A percentile compares a stretch with the other conserved stretches of the same genome.
phyloP scores from a whole-genome alignment of 768 basidiomycete genomes.

The Collybia sp. region DNA sequence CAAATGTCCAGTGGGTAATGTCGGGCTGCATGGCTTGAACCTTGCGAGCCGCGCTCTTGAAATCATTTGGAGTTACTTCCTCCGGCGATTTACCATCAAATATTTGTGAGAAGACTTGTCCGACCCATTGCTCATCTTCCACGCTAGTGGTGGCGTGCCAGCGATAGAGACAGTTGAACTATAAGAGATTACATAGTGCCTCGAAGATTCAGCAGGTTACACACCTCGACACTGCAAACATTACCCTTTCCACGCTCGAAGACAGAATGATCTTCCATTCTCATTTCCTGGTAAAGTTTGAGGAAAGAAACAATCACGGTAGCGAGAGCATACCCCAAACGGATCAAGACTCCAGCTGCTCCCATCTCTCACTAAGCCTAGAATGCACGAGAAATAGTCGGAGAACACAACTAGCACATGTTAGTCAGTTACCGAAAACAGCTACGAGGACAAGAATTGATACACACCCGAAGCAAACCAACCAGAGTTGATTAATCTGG shows the following conservation, averaged over 20 bases:
- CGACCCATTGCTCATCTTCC: conserved; percentile 70
- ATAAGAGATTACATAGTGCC: background rate
- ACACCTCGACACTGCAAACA: conserved; percentile 75
- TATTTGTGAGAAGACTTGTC: conserved; percentile 37
- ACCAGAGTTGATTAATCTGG: conserved; percentile 71
- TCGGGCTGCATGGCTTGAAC: conserved; percentile 38
- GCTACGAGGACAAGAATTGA: conserved; percentile 1
- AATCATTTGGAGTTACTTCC: conserved; percentile 40
- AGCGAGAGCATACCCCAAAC: conserved; percentile 42
- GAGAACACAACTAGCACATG: conserved; percentile 55
- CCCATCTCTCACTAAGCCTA: conserved; percentile 75
- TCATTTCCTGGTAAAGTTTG: conserved; percentile 48
- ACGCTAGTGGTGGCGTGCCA: conserved; percentile 80
- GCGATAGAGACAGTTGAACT: conserved; percentile 85
- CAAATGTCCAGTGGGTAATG: conserved; percentile 63
- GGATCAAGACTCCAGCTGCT: conserved; percentile 75
- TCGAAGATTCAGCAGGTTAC: conserved; percentile 3
- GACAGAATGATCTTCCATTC: conserved; percentile 52
- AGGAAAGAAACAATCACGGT: background rate
- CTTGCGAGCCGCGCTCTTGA: conserved; percentile 38
- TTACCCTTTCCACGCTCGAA: conserved; percentile 83
- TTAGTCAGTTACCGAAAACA: conserved; percentile 3
- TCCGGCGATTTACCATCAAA: conserved; percentile 54
- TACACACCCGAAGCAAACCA: conserved; percentile 64
- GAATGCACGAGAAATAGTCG: conserved; percentile 77